A percentile compares a stretch with the other conserved stretches of the same genome.
Evolutionary conservation across 2,329 filamentous ascomycete genomes (phyloP).

Genomic region (Aspergillus sojae): DNA sequence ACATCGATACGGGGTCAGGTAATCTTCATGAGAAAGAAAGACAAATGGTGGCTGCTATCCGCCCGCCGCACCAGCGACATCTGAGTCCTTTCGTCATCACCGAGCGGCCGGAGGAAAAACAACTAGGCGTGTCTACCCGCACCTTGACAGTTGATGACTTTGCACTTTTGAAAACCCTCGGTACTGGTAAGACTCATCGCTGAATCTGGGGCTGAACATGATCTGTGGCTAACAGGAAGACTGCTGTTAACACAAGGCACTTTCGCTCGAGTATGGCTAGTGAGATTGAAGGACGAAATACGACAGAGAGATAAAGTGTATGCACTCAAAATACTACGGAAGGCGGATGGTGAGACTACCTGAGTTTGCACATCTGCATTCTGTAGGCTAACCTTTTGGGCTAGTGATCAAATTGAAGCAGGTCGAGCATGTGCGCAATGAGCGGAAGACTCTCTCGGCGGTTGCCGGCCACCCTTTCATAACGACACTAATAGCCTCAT

Average conservation of each 20-base stretch:
- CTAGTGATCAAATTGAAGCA: constrained; percentile 64
- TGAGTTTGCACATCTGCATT: not conserved
- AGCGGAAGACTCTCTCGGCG: constrained; percentile 64
- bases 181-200: constrained; percentile 45
- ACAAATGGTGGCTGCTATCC: constrained; percentile 31
- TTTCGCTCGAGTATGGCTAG: constrained; percentile 55
- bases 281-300: constrained; percentile 43
- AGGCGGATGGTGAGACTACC: constrained; percentile 48
- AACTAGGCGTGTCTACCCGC: constrained; percentile 40
- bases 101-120: constrained; percentile 41
- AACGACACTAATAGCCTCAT: constrained; percentile 65
- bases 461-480: constrained; percentile 69
- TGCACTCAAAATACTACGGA: constrained; percentile 54
- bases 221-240: constrained; percentile 17
- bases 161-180: constrained; percentile 51
- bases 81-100: constrained; percentile 42
- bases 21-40: constrained; percentile 34
- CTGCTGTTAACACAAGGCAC: constrained; percentile 43
- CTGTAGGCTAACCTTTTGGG: not conserved
- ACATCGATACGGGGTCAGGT: constrained; percentile 20
- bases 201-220: constrained; percentile 9
- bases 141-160: constrained; percentile 48
- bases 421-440: constrained; percentile 69
- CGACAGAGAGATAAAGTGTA: constrained; percentile 45
- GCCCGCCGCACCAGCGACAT: constrained; percentile 32